Conservation (phyloP, 371 early-diverging fungal species). For the Actinomortierella ambigua region DNA sequence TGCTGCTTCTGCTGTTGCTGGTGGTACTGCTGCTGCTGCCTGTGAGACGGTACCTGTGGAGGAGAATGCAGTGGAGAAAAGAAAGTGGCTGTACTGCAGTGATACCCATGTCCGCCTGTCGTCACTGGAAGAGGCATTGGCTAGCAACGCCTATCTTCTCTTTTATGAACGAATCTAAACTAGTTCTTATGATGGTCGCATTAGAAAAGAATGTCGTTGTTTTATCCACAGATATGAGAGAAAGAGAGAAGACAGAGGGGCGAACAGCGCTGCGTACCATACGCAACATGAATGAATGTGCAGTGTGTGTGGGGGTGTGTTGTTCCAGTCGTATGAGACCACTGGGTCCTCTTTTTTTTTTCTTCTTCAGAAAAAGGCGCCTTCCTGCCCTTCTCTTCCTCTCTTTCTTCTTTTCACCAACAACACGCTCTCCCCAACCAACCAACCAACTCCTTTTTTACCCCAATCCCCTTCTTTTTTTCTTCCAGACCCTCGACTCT, state of each 20-base stretch:
- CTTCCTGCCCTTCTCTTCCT: neutral
- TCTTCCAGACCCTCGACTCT: neutral
- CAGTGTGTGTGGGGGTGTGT: neutral
- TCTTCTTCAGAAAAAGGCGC: neutral
- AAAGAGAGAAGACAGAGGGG: too few species aligned
- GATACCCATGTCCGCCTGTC: slow-evolving; percentile 33
- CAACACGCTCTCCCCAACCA: neutral
- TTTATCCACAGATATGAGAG: neutral
- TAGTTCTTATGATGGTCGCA: slow-evolving; percentile 6
- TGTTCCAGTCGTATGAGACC: neutral
- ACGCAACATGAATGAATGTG: too few species aligned
- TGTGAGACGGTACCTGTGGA: neutral
- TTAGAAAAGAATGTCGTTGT: neutral
- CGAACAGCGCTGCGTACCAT: too few species aligned
- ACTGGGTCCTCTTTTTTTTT: neutral
- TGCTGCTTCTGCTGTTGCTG: neutral
- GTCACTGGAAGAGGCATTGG: slow-evolving; percentile 23
- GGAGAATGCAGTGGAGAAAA: slow-evolving; percentile 6
- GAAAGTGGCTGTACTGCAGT: slow-evolving; percentile 13
- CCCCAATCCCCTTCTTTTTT: neutral
- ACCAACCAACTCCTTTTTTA: neutral
- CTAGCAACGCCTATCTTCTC: slow-evolving; percentile 26
- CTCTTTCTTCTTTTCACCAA: neutral
- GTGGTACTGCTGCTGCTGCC: too few species aligned
- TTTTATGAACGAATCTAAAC: slow-evolving; percentile 48